Conservation (phyloP, 2,329 filamentous ascomycete species). For the Endoconidiophora laricicola region DNA sequence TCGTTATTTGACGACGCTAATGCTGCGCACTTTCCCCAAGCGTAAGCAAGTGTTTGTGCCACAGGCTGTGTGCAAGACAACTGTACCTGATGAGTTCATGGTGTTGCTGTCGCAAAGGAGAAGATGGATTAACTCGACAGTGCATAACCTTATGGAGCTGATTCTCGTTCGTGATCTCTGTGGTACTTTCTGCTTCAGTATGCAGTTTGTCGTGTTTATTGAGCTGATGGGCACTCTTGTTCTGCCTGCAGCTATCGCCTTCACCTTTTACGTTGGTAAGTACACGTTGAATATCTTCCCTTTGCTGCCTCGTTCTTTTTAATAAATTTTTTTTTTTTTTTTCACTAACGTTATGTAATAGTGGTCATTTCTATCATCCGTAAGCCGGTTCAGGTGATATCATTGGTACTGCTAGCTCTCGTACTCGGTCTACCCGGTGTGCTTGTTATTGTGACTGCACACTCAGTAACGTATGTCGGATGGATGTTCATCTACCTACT, state of each 20-base stretch:
- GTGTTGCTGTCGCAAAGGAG: slow-evolving; percentile 87
- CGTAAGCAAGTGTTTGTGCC: slow-evolving; percentile 97
- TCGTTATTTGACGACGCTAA: slow-evolving; percentile 87
- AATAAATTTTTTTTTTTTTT: not conserved
- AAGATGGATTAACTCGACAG: slow-evolving; percentile 98
- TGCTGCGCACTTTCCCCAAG: slow-evolving; percentile 98
- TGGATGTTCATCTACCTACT: slow-evolving; percentile 97
- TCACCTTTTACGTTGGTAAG: slow-evolving; percentile 91
- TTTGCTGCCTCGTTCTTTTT: not conserved
- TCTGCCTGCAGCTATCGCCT: slow-evolving; percentile 85
- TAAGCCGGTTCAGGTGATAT: slow-evolving; percentile 68
- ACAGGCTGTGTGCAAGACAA: slow-evolving; percentile 97
- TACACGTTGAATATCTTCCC: not conserved
- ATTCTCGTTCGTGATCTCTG: slow-evolving; percentile 90
- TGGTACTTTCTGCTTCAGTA: slow-evolving; percentile 98
- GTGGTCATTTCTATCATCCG: slow-evolving; percentile 74
- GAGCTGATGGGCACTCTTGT: slow-evolving; percentile 91
- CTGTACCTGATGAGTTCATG: slow-evolving; percentile 81
- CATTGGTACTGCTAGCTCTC: slow-evolving; percentile 70
- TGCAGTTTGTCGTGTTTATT: slow-evolving; percentile 97
- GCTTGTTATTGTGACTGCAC: slow-evolving; percentile 82
- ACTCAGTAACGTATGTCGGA: slow-evolving; percentile 76
- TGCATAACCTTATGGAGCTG: slow-evolving; percentile 97
- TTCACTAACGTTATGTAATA: slow-evolving; percentile 19
- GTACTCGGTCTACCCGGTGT: slow-evolving; percentile 89